Evolutionary conservation across 805 yeast species (phyloP), one percentile per base, ranked within the genome.

Genomic region (Zygoascus ofunaensis): DNA sequence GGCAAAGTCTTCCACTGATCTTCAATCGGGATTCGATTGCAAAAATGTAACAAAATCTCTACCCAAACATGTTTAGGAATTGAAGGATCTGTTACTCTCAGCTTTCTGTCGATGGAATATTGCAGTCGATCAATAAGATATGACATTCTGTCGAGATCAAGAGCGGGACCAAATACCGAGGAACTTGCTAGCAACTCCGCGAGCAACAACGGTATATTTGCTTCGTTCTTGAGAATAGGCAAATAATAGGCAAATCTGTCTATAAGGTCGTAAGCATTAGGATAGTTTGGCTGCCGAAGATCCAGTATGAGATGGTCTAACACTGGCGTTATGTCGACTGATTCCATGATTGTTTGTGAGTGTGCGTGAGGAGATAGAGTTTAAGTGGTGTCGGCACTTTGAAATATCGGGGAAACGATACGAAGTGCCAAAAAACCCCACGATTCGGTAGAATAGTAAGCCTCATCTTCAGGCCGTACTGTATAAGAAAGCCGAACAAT

Each of bases 21-120:
- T 3, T 28, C 42, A 5, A 49, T 35, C 2, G 30, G 23, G 3
- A 32, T 37, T 15, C 40, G 19, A 3, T 44, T 43, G 26, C 48
- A 41, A 2, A 43, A 48, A 5, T 28, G 18, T 15, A 53, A 17
- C 3, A 56, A 35, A 7, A 23, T 28, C 10, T 42, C 42, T 1
- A 44, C 32, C 58, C 59, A 57, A 1, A 37, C 46, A 7, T 44
- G 43, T 8, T 46, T 48, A 8, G 44, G 35, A 14, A 57, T 43
- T 4, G 59, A 51, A 22, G 61, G 61, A 36, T 54, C 51, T 1
- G 58, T 48, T 33, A 57, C 49, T 1, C 39, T 39, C 4, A 38
- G 34, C 39, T 57, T 57, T 23, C 61, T 34, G 2, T 39, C 36
- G 2, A 47, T 45, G 7, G 61, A 54, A 4, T 55, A 45, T 38